Base-by-base conservation (phyloP, 768 basidiomycete species). In the Tricholoma sp. region DNA sequence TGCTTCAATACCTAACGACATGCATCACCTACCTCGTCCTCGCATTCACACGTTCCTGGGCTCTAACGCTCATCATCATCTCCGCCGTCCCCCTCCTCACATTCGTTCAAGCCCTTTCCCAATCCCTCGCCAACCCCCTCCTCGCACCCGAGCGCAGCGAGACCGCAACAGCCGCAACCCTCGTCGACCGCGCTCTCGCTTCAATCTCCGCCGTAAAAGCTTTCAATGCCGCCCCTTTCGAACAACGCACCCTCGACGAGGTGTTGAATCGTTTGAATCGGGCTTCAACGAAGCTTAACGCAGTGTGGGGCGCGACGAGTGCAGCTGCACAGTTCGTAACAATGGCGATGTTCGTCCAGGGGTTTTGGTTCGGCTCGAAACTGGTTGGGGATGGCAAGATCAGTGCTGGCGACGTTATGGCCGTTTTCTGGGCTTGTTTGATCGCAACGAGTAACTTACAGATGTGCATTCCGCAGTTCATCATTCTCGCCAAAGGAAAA, bases 341-440 rank as follows among this genome's bases (percentile, higher is more conserved):
- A 65, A 86, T 94, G 79, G 82, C 83, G 24, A 95, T 97, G 85
- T 99, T 99, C 72, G 93, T 98, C 11, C 88, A 94, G 66, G 94
- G 88, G 0, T 98, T 98, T 72, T 98, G 96, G 94, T 98, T 88
- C 66, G 97, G 96, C 12, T 81, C 89, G 2, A 86, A 89, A 67
- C 80, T 97, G 52, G 93, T 99, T n/a, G 73, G 84, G 18, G 78
- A 86, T 12, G 89, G 88, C 18, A 83, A 78, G 60, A 79, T 83
- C 55, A 73, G 74, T 3, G 74, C 88, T 0, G 93, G 93, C 1
- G 81, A 88, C 37, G 90, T 98, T 61, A 95, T 94, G 88, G 86
- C 89, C n/a, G 93, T 95, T 54, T 99, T 98, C 71, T 98, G 96
- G 95, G 94, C 96, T 0, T 94, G 92, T 68, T 76, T 98, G 19